Evolutionary conservation across 2,329 filamentous ascomycete genomes (phyloP), one percentile per base, ranked within the genome.

Genomic region (Meredithiella fracta): DNA sequence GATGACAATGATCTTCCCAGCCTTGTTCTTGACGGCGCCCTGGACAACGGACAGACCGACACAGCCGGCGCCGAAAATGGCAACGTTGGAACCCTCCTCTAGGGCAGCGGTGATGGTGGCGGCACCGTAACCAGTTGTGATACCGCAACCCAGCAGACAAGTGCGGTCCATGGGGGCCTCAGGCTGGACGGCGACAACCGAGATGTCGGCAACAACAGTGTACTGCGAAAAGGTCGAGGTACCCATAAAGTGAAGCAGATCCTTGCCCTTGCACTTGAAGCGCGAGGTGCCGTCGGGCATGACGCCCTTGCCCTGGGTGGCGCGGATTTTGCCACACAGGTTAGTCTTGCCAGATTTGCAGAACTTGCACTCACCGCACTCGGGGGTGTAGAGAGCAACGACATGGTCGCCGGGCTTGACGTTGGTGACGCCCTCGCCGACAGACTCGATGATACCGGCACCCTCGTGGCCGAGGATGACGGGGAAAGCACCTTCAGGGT

Each of bases 311-410:
- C 92, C 92, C 74, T 98, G 92, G 47, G 92, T 97, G 49, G 88
- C 87, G 65, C 92, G 85, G 71, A 98, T 98, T 81, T 97, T 97
- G 70, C 92, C 92, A 74, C 91, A 97, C 58, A 97, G 85, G 73
- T 97, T 95, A 65, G 91, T 97, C 83, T 98, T 98, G 73, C 91
- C 92, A 44, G 91, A 97, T 72, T 88, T 92, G 84, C 92, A 98
- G 79, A 97, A 97, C 76, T 97, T 97, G 82, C 92, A 98, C 71
- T 97, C 91, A 63, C 80, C 77, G 76, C 92, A 97, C 75, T 97
- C 91, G 62, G 92, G 92, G 50, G 90, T 97, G 77, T 94, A 94
- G 60, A 94, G 84, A 64, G 86, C 86, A 63, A 92, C 76, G 60
- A 96, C 91, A 67, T 94, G 83, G 74, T 97, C 91, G 62, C 91